These are phyloP conservation scores for Candida xyloterini DNA, from an alignment of 805 yeast genomes.

Conservation along the genomic window DNA sequence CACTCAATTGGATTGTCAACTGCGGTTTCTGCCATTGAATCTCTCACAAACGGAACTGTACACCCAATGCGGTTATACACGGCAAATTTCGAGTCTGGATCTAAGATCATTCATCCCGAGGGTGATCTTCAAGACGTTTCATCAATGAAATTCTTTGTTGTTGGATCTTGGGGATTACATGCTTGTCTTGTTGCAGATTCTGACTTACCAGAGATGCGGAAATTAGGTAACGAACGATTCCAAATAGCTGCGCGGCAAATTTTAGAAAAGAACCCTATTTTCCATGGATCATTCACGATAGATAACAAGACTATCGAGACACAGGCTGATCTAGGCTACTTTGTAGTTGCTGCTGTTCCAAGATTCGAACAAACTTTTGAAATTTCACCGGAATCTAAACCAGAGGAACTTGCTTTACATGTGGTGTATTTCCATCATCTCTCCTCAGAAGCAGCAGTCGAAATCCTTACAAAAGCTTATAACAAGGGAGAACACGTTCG, in stretches of 20 bases:
- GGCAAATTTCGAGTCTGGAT: slow-evolving; percentile 41
- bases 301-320: slow-evolving; percentile 11
- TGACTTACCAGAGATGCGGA: slow-evolving; percentile 63
- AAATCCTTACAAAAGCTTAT: slow-evolving; percentile 57
- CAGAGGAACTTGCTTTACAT: slow-evolving; percentile 42
- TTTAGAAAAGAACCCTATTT: slow-evolving; percentile 47
- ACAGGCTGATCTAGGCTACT: slow-evolving; percentile 53
- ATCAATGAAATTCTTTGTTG: slow-evolving; percentile 48
- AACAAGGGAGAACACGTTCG: slow-evolving; percentile 51
- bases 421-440: slow-evolving; percentile 43
- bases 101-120: slow-evolving; percentile 5
- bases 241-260: slow-evolving; percentile 61
- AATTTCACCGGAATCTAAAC: slow-evolving; percentile 59
- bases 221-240: slow-evolving; percentile 65
- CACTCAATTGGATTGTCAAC: slow-evolving; percentile 49
- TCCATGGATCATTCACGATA: slow-evolving; percentile 38
- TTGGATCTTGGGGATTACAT: slow-evolving; percentile 83
- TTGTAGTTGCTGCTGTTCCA: slow-evolving; percentile 53
- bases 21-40: slow-evolving; percentile 35
- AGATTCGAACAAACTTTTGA: slow-evolving; percentile 58
- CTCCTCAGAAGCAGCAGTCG: slow-evolving; percentile 39
- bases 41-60: slow-evolving; percentile 30
- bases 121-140: neutral
- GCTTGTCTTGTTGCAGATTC: slow-evolving; percentile 81
- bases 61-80: slow-evolving; percentile 42